Conservation (phyloP, 495 filamentous ascomycete genomes). For the Xylaria curta region DNA sequence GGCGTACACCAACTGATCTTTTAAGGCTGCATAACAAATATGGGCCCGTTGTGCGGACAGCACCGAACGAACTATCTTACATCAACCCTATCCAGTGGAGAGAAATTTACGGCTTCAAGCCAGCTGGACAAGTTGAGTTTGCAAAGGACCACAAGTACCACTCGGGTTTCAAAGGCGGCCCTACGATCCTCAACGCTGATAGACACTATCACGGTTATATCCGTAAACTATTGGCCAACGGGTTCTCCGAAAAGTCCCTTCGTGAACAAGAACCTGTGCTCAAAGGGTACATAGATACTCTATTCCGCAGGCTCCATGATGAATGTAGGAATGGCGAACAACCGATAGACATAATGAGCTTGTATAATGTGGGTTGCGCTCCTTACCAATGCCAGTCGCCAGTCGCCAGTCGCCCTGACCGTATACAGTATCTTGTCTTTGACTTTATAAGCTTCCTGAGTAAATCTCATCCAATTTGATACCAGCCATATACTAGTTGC, state of each 20-base stretch:
- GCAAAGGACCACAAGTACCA: conserved; percentile 21
- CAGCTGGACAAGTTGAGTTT: conserved; percentile 23
- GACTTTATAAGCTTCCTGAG: conserved; percentile 11
- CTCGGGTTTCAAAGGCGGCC: conserved; percentile 4
- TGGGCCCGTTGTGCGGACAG: conserved; percentile 34
- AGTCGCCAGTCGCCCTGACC: neutral
- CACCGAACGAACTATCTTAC: conserved; percentile 37
- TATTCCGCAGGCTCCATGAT: conserved; percentile 47
- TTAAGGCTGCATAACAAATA: conserved; percentile 32
- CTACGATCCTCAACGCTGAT: conserved; percentile 35
- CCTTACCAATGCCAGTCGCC: neutral
- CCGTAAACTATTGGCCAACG: conserved; percentile 51
- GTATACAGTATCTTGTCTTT: neutral
- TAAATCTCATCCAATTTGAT: neutral
- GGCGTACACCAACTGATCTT: conserved; percentile 27
- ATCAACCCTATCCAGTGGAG: conserved; percentile 30
- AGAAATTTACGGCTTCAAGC: conserved; percentile 35
- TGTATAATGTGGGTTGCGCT: conserved; percentile 48
- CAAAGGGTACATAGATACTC: conserved; percentile 44
- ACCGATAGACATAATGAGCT: conserved; percentile 44
- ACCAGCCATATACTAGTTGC: neutral
- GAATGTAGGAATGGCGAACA: conserved; percentile 28
- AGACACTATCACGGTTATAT: conserved; percentile 43
- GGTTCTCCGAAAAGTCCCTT: conserved; percentile 56
- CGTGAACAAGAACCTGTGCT: conserved; percentile 50